Conservation (phyloP, 73 alveolate genomes). For the Stentor roeselii region DNA sequence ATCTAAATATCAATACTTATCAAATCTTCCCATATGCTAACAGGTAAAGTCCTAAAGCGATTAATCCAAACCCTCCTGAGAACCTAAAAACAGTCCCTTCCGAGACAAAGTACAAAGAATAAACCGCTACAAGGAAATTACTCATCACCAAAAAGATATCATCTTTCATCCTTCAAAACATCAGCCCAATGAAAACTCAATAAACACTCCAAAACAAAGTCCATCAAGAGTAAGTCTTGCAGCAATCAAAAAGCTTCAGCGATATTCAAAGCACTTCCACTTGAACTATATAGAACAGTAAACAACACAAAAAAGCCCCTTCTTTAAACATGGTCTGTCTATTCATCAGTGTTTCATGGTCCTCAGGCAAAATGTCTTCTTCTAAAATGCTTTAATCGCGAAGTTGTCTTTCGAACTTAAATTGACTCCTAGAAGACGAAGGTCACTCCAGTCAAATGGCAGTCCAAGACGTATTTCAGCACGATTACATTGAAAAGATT, state of each 20-base stretch:
- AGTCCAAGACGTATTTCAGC: slow-evolving; percentile 33
- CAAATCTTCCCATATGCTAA: slow-evolving; percentile 18
- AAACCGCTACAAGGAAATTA: neutral
- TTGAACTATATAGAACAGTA: neutral
- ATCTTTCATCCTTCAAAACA: neutral
- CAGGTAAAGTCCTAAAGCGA: neutral
- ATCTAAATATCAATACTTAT: neutral
- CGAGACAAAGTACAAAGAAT: neutral
- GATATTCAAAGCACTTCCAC: neutral
- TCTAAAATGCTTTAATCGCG: slow-evolving; percentile 39
- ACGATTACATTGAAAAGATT: slow-evolving; percentile 27
- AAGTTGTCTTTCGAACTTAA: slow-evolving; percentile 46
- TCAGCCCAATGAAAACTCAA: neutral
- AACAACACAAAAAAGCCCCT: neutral
- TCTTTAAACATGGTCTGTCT: slow-evolving; percentile 34
- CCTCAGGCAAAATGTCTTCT: slow-evolving; percentile 38
- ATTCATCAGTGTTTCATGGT: slow-evolving; percentile 36
- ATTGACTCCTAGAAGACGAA: slow-evolving; percentile 37
- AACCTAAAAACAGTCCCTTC: neutral
- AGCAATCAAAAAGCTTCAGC: neutral
- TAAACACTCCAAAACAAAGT: neutral
- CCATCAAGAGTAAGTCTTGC: neutral
- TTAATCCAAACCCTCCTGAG: slow-evolving; percentile 1
- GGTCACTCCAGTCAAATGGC: slow-evolving; percentile 36
- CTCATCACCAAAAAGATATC: neutral